Evolutionary conservation across 2,329 filamentous ascomycete species (phyloP).

Genomic region (Xylaria sp.): DNA sequence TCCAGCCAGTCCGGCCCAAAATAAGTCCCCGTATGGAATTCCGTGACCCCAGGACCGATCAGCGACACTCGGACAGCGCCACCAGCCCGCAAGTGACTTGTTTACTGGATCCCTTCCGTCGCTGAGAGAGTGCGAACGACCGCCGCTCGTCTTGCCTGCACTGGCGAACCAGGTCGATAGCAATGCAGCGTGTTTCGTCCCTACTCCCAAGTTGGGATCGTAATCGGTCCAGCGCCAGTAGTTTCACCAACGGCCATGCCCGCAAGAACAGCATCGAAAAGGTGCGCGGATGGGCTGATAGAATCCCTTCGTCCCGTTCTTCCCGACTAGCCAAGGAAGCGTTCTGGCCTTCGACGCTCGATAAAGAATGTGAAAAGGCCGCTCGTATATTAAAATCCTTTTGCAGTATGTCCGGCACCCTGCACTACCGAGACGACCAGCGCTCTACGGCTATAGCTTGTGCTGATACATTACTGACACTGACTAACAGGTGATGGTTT

Average conservation of each 20-base stretch:
- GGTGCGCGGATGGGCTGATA: slow-evolving; percentile 58
- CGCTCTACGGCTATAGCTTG: slow-evolving; percentile 31
- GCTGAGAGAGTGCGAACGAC: slow-evolving; percentile 27
- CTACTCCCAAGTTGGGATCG: slow-evolving; percentile 55
- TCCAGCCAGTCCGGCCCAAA: slow-evolving; percentile 24
- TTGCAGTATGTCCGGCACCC: slow-evolving; percentile 71
- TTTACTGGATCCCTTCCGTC: slow-evolving; percentile 9
- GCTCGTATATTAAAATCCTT: slow-evolving; percentile 90
- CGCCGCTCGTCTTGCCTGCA: slow-evolving; percentile 29
- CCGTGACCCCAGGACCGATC: slow-evolving; percentile 17
- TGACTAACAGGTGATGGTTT: slow-evolving; percentile 63
- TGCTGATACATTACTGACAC: slow-evolving; percentile 30
- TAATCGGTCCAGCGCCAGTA: slow-evolving; percentile 49
- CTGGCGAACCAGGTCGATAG: slow-evolving; percentile 34
- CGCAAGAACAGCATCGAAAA: slow-evolving; percentile 49
- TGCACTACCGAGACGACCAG: slow-evolving; percentile 32
- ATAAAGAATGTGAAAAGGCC: slow-evolving; percentile 91
- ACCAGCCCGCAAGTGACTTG: slow-evolving; percentile 14
- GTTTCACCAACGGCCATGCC: slow-evolving; percentile 50
- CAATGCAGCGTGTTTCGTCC: slow-evolving; percentile 60
- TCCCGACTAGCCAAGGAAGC: slow-evolving; percentile 73
- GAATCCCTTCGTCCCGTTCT: slow-evolving; percentile 67
- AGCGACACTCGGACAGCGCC: slow-evolving; percentile 28
- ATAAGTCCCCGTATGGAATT: slow-evolving; percentile 26
- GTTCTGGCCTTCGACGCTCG: slow-evolving; percentile 86